Base-by-base conservation (phyloP, 148 eudicot species). In the Nyssa sinensis region DNA sequence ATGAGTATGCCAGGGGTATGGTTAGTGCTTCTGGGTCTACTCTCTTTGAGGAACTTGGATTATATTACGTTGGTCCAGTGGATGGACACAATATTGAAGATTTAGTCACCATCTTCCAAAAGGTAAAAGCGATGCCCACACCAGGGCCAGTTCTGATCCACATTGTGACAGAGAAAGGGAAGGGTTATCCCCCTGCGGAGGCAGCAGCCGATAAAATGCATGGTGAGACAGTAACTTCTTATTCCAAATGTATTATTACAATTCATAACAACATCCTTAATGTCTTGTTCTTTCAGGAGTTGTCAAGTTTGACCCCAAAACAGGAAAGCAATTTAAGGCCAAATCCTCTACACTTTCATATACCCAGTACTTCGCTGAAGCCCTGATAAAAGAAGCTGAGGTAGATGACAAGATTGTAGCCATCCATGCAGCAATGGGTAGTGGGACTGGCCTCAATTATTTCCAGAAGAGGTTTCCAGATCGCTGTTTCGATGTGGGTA, bases 381-480 rank as follows among this genome's bases (percentile, higher is more conserved):
- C 96, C 12, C 71, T 91, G 37, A 82, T 80, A 21, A 88, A 87
- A 87, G 91, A 88, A 81, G 96, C 92, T 5, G 96, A 91, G 67
- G 64, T 7, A 51, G 92, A 91, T 55, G 75, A 71, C 37, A 88
- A 75, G 71, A 77, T 91, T 74, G 91, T 91, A 63, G 90, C 88
- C 27, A 80, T 91, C 66, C 96, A 91, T 66, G 96, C 91, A 30
- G 92, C 96, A 29, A 91, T 91, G 92, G 92, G 96, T 57, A 91
- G 96, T 34, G 96, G 92, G 47, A 91, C 96, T 30, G 96, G 92
- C 34, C 85, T 91, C 4, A 91, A 88, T 71, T 85, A 83, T 74
- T 91, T 91, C 73, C 88, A 88, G 68, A 87, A 91, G 69, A 78
- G 51, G 57, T 91, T 91, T 67, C 92, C 96, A 11, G 69, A 81